phyloP scores from a whole-genome alignment of 2,329 filamentous ascomycete species.

The Phaeosphaeriaceae sp. region DNA sequence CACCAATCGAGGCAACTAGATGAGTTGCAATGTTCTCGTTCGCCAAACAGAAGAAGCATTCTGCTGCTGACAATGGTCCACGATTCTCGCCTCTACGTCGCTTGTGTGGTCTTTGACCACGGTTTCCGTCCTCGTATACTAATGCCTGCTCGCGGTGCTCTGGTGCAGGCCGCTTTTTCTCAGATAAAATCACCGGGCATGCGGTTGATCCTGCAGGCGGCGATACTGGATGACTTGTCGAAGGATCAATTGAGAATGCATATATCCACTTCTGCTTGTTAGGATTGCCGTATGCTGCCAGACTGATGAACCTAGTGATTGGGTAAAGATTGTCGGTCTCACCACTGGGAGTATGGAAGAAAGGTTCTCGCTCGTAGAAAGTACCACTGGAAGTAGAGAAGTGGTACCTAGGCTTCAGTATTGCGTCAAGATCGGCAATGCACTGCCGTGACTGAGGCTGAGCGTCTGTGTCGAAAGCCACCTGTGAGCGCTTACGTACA shows the following conservation, averaged over 20 bases:
- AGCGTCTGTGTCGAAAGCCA: constrained; percentile 62
- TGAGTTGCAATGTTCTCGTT: constrained; percentile 84
- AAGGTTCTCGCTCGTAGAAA: constrained; percentile 92
- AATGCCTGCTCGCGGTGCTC: constrained; percentile 43
- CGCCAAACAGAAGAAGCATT: constrained; percentile 95
- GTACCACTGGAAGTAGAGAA: constrained; percentile 73
- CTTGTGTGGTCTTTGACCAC: constrained; percentile 49
- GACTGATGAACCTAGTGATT: constrained; percentile 87
- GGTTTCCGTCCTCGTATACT: constrained; percentile 44
- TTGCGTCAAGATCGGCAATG: constrained; percentile 77
- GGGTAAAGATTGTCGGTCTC: constrained; percentile 59
- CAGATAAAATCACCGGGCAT: constrained; percentile 69
- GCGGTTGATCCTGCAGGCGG: constrained; percentile 75
- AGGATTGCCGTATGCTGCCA: constrained; percentile 78
- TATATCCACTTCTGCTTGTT: constrained; percentile 82
- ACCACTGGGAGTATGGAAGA: constrained; percentile 69
- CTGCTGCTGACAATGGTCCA: constrained; percentile 62
- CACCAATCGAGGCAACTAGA: constrained; percentile 87
- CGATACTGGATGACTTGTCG: constrained; percentile 63
- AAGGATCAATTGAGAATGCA: constrained; percentile 69
- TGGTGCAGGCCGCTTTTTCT: constrained; percentile 64
- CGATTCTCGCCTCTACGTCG: constrained; percentile 41
- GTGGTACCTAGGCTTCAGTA: constrained; percentile 90
- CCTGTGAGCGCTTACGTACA: constrained; percentile 72
- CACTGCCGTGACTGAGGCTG: constrained; percentile 65